Evolutionary conservation across 2,329 filamentous ascomycete genomes (phyloP), one percentile per base, ranked within the genome.

Genomic region (Diaporthe amygdali): DNA sequence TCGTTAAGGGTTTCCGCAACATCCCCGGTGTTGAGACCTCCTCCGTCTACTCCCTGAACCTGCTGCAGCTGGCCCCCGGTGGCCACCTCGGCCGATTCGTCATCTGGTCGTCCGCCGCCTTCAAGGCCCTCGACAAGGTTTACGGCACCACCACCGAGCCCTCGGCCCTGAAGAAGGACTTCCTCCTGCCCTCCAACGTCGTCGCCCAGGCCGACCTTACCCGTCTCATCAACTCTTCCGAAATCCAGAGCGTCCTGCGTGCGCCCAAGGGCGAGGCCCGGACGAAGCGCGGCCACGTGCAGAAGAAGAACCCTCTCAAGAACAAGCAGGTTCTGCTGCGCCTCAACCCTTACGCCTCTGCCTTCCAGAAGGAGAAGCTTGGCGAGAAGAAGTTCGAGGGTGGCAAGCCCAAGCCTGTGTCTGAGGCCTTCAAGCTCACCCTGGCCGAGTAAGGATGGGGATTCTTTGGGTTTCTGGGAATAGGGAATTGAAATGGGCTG

Each of bases 221-320:
- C 87, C 96, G 97, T 86, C 91, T 99, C 82, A 99, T 99, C 93
- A 99, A 99, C 94, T 96, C 93, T 82, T 95, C 94, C 81, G 96
- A 99, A 89, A 93, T 98, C 85, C 96, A 99, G 92, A 94, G 92
- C 85, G 96, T 97, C 72, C 91, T 99, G 81, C 92, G 93, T 80
- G 94, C 93, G 74, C 94, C 95, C 85, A 96, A 95, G 90, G 96
- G 96, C 79, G 91, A 93, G 79, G 91, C 94, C 82, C 87, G 91
- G 82, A 97, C 95, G 86, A 98, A 98, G 92, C 94, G 96, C 82
- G 87, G 89, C 78, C 87, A 90, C 81, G 94, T 97, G 78, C 96
- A 98, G 91, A 99, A 99, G 95, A 98, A 98, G 95, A 99, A 99
- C 91, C 96, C 96, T 81, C 95, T 99, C 79, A 90, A 89, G 87